A percentile compares a stretch with the other conserved stretches of the same genome.
phyloP scores from a whole-genome alignment of 2,329 filamentous ascomycete species.

The Verticillium klebahnii region DNA sequence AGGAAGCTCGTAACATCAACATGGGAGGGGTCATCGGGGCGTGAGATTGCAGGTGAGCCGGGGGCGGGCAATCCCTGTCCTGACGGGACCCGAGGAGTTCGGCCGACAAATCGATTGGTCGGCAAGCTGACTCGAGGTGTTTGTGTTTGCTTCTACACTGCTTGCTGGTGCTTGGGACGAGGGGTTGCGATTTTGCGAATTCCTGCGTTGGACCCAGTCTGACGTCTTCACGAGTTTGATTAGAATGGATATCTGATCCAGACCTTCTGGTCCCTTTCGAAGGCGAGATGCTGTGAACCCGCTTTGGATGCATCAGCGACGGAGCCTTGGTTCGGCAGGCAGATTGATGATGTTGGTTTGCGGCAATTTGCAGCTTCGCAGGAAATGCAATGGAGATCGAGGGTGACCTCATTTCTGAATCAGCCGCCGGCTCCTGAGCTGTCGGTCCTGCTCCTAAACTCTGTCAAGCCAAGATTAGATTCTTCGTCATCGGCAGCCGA shows the following conservation, averaged over 20 bases:
- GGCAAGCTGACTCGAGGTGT: background rate
- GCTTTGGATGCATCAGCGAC: background rate
- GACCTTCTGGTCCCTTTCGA: background rate
- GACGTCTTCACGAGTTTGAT: background rate
- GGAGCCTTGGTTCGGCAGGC: background rate
- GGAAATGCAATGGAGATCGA: background rate
- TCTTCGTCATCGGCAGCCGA: background rate
- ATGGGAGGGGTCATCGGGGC: background rate
- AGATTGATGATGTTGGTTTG: background rate
- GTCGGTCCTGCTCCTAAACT: background rate
- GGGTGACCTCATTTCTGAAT: background rate
- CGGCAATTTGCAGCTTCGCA: background rate
- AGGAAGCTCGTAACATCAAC: background rate
- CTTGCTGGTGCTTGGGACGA: background rate
- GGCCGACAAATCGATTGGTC: background rate
- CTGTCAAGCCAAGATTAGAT: background rate
- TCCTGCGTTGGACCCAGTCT: background rate
- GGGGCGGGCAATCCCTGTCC: background rate
- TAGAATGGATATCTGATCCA: background rate
- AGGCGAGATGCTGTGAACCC: background rate
- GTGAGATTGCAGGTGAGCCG: background rate
- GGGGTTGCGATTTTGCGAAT: background rate
- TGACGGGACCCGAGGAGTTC: background rate
- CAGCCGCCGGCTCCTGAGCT: background rate
- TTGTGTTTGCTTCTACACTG: background rate